These are phyloP conservation scores for Darksidea phi DNA, from an alignment of 495 filamentous ascomycete genomes.

Conservation along the genomic window DNA sequence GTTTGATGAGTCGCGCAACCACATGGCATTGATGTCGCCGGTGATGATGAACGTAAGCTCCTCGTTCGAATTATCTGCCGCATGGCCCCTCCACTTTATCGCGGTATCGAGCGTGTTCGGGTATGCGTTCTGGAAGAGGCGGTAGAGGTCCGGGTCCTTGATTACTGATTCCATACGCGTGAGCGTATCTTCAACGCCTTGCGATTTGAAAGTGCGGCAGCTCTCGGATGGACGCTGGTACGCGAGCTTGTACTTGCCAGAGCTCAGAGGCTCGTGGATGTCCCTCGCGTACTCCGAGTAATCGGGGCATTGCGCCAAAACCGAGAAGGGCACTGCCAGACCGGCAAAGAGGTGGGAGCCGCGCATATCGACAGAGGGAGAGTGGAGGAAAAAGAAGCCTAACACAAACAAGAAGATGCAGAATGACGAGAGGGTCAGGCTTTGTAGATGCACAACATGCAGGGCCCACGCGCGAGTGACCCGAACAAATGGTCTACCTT, in stretches of 20 bases:
- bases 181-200: conserved; percentile 56
- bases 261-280: conserved; percentile 42
- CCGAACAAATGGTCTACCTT: conserved; percentile 17
- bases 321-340: conserved; percentile 7
- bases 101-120: conserved; percentile 70
- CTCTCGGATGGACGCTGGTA: conserved; percentile 55
- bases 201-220: conserved; percentile 63
- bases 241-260: conserved; percentile 50
- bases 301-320: conserved; percentile 40
- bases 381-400: neutral
- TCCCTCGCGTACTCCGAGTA: conserved; percentile 42
- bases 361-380: conserved; percentile 9
- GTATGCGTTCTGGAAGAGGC: conserved; percentile 63
- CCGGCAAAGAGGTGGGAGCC: conserved; percentile 3
- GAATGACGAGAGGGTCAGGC: conserved; percentile 11
- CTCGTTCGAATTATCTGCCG: conserved; percentile 53
- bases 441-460: neutral
- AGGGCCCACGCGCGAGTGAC: conserved; percentile 19
- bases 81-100: conserved; percentile 62
- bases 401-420: too few relatives aligned
- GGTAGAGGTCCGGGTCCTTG: conserved; percentile 62
- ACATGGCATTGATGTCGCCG: conserved; percentile 68
- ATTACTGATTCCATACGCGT: conserved; percentile 51
- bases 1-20: conserved; percentile 67
- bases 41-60: conserved; percentile 66